Conservation (phyloP, 768 basidiomycete species). For the Lentinula aciculospora region DNA sequence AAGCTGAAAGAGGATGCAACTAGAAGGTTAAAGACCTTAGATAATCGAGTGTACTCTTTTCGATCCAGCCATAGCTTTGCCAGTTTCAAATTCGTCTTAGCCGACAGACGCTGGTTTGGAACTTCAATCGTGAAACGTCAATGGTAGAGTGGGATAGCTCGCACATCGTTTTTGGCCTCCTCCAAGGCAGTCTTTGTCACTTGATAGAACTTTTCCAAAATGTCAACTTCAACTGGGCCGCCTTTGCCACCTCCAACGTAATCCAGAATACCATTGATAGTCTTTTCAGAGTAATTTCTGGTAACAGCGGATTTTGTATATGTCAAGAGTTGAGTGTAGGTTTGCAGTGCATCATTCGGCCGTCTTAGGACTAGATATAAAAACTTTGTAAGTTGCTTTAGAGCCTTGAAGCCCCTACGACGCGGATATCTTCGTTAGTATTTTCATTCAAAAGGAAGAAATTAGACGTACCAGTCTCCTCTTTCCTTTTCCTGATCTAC, state of each 20-base stretch:
- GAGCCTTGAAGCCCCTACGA: conserved; percentile 93
- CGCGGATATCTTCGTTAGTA: not conserved
- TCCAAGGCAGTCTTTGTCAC: conserved; percentile 84
- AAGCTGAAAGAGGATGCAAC: not conserved
- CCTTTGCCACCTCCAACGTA: conserved; percentile 92
- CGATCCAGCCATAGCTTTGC: conserved; percentile 97
- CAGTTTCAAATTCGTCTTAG: conserved; percentile 94
- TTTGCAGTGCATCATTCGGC: conserved; percentile 78
- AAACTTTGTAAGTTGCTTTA: conserved; percentile 96
- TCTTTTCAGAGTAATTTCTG: conserved; percentile 95
- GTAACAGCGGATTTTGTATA: conserved; percentile 97
- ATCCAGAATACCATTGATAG: conserved; percentile 96
- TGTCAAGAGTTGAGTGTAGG: conserved; percentile 80
- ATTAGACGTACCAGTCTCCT: conserved; percentile 75
- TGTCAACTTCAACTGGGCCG: conserved; percentile 72
- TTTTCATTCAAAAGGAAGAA: not conserved
- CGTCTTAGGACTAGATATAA: conserved; percentile 75
- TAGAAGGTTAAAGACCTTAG: conserved; percentile 47
- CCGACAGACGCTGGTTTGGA: conserved; percentile 69
- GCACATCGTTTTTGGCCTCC: conserved; percentile 94
- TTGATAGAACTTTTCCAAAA: conserved; percentile 94
- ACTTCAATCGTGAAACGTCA: not conserved
- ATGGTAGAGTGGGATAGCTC: conserved; percentile 12
- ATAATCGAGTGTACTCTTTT: conserved; percentile 81
- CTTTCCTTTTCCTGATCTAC: conserved; percentile 89